Conservation (phyloP, 1,284 basidiomycete species). For the Agroathelia rolfsii region DNA sequence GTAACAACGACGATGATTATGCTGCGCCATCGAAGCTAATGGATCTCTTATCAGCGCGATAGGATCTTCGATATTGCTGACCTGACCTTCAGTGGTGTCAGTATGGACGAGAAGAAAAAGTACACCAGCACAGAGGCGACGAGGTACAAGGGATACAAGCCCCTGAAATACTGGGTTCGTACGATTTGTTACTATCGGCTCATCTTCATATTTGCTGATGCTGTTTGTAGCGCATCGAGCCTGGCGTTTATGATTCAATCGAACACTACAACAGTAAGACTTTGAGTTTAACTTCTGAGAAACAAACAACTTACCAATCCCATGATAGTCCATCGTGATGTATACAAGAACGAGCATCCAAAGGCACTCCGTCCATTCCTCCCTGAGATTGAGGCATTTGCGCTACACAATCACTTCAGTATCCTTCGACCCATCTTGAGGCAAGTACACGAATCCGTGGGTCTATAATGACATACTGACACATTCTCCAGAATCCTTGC, state of each 20-base stretch:
- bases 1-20: conserved; percentile 17
- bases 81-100: conserved; percentile 43
- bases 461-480: not conserved
- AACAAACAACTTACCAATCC: not conserved
- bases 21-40: not conserved
- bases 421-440: conserved; percentile 40
- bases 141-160: conserved; percentile 57
- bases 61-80: conserved; percentile 57
- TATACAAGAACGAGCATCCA: conserved; percentile 36
- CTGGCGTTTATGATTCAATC: conserved; percentile 47
- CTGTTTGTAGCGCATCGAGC: conserved; percentile 36
- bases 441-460: conserved; percentile 17
- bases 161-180: conserved; percentile 42
- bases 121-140: conserved; percentile 45
- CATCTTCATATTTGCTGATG: not conserved
- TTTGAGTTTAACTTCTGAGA: not conserved
- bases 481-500: conserved; percentile 34
- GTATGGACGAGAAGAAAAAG: conserved; percentile 44
- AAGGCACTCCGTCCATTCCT: conserved; percentile 41
- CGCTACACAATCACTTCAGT: conserved; percentile 38
- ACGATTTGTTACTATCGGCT: not conserved
- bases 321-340: conserved; percentile 34
- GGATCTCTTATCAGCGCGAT: conserved; percentile 26
- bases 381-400: conserved; percentile 46
- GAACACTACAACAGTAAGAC: conserved; percentile 47